Percentiles rank a stretch among this genome's conserved stretches.
Conservation (phyloP, 2,329 filamentous ascomycete genomes). For the Falciphora oryzae region DNA sequence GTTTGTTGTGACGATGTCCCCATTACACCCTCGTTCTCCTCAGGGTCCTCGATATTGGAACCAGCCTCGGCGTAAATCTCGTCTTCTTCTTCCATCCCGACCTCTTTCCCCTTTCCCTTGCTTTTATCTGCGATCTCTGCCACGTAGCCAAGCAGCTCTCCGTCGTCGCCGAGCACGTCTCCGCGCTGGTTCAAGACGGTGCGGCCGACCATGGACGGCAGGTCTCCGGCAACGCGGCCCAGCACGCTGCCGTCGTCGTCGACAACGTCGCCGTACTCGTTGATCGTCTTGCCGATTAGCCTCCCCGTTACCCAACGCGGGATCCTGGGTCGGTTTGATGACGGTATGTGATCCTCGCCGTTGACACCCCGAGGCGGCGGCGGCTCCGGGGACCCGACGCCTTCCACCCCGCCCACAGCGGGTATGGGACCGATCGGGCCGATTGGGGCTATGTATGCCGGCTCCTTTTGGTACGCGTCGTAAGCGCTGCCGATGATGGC, state of each 20-base stretch:
- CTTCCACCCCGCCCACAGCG: slow-evolving; percentile 26
- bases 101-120: slow-evolving; percentile 16
- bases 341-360: slow-evolving; percentile 16
- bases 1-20: neutral
- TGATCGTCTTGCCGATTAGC: slow-evolving; percentile 42
- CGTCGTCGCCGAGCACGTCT: slow-evolving; percentile 38
- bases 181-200: slow-evolving; percentile 38
- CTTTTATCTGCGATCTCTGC: slow-evolving; percentile 29
- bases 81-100: slow-evolving; percentile 11
- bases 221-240: slow-evolving; percentile 46
- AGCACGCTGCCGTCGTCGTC: slow-evolving; percentile 44
- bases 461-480: slow-evolving; percentile 12
- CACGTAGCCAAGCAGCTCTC: slow-evolving; percentile 39
- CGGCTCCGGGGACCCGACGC: neutral
- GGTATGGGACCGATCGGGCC: slow-evolving; percentile 27
- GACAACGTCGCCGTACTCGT: slow-evolving; percentile 50
- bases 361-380: neutral
- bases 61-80: slow-evolving; percentile 30
- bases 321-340: slow-evolving; percentile 23
- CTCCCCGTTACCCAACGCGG: slow-evolving; percentile 22
- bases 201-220: slow-evolving; percentile 49
- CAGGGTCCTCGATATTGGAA: neutral
- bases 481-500: slow-evolving; percentile 15
- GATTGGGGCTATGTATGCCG: slow-evolving; percentile 35
- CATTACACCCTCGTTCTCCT: neutral